Evolutionary conservation across 2,329 filamentous ascomycete species (phyloP).

Genomic region (Exophiala viscosa): DNA sequence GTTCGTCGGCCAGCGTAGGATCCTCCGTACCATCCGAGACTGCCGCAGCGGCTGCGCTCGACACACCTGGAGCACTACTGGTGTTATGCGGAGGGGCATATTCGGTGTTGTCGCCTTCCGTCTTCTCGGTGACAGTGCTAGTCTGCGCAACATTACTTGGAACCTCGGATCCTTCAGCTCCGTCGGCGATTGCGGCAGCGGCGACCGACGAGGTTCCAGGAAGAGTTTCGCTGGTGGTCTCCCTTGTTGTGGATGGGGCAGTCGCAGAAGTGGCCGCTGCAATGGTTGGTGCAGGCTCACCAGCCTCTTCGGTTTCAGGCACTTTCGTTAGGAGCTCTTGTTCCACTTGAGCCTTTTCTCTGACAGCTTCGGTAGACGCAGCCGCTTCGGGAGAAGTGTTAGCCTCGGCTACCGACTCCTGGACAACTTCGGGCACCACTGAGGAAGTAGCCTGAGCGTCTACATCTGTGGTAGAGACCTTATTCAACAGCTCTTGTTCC

Average conservation of each 20-base stretch:
- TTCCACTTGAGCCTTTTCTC: constrained; percentile 72
- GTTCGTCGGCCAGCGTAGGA: constrained; percentile 25
- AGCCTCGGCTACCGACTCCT: constrained; percentile 47
- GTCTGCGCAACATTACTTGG: constrained; percentile 5
- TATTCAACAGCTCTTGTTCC: constrained; percentile 67
- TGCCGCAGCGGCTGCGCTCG: constrained; percentile 17
- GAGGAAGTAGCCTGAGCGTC: constrained; percentile 39
- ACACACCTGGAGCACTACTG: constrained; percentile 16
- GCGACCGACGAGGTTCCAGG: constrained; percentile 18
- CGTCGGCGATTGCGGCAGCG: constrained; percentile 22
- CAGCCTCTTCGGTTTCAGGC: constrained; percentile 34
- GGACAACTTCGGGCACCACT: constrained; percentile 44
- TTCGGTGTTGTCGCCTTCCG: constrained; percentile 24
- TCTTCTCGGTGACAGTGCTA: constrained; percentile 16
- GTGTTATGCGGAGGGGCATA: constrained; percentile 21
- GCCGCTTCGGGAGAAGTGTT: constrained; percentile 67
- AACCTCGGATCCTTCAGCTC: constrained; percentile 11
- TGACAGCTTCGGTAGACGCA: constrained; percentile 63
- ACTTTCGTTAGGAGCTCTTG: constrained; percentile 62
- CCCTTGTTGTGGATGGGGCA: constrained; percentile 31
- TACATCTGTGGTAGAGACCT: constrained; percentile 35
- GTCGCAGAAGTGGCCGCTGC: constrained; percentile 38
- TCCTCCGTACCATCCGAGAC: constrained; percentile 27
- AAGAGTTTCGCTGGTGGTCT: not conserved
- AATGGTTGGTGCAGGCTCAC: constrained; percentile 39